These are phyloP conservation scores for Talaromyces stipitatus DNA, from an alignment of 495 filamentous ascomycete species.

Conservation along the genomic window DNA sequence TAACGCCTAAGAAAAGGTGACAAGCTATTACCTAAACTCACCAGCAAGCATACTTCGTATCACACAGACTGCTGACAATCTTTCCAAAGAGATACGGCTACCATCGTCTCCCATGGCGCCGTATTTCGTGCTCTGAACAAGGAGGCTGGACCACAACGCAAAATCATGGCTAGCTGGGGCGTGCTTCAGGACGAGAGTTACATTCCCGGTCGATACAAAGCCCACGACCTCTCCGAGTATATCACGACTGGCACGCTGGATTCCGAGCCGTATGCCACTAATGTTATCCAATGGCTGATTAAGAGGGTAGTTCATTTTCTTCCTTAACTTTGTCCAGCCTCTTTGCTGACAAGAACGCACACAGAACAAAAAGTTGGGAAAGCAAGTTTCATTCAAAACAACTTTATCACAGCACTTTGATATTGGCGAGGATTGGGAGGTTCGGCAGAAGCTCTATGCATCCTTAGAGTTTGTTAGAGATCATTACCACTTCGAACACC, in stretches of 20 bases:
- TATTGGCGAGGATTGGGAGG: not conserved
- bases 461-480: not conserved
- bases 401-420: not conserved
- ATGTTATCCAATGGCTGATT: conserved; percentile 7
- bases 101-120: conserved; percentile 7
- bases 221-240: not conserved
- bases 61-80: not conserved
- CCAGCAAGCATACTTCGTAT: not conserved
- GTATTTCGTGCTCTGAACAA: conserved; percentile 9
- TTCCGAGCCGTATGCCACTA: not conserved
- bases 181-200: conserved; percentile 5
- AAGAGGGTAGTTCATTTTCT: not conserved
- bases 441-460: not conserved
- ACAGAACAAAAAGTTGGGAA: not conserved
- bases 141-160: conserved; percentile 7
- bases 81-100: conserved; percentile 1
- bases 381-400: not conserved
- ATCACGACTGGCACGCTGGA: not conserved
- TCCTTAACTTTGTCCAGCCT: not conserved
- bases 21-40: not conserved
- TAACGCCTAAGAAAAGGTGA: not conserved
- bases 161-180: conserved; percentile 6
- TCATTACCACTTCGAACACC: not conserved
- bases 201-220: not conserved
- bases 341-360: not conserved